phyloP scores from a whole-genome alignment of 1,139 yeast species.

The Cylindricascospora bacillispora region DNA sequence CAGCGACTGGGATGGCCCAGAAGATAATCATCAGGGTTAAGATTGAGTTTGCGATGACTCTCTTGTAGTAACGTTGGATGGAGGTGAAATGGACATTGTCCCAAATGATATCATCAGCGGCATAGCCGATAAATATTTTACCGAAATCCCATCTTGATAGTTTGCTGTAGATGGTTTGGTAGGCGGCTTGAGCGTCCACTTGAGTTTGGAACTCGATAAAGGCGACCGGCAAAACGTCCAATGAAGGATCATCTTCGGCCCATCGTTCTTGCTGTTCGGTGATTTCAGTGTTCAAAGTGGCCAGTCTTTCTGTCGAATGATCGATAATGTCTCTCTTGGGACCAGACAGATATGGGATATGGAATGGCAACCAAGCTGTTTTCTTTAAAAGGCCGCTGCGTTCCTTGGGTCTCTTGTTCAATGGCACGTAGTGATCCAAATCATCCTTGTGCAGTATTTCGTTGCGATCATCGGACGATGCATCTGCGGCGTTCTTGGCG shows the following conservation, averaged over 20 bases:
- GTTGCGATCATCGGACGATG: background rate
- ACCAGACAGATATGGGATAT: constrained; percentile 18
- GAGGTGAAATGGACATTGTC: constrained; percentile 46
- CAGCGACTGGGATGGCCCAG: constrained; percentile 83
- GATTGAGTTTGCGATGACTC: constrained; percentile 39
- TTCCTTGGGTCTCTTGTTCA: constrained; percentile 59
- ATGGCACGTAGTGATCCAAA: constrained; percentile 39
- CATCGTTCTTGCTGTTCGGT: constrained; percentile 35
- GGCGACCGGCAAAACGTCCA: constrained; percentile 39
- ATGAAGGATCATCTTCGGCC: constrained; percentile 23
- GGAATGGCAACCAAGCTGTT: constrained; percentile 6
- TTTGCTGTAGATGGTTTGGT: constrained; percentile 43
- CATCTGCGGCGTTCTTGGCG: constrained; percentile 14
- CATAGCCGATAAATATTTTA: constrained; percentile 43
- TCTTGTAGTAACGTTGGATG: constrained; percentile 42
- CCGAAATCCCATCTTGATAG: constrained; percentile 19
- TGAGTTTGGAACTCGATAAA: constrained; percentile 64
- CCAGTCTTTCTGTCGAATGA: constrained; percentile 42
- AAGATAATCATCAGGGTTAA: constrained; percentile 47
- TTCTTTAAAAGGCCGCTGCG: constrained; percentile 12
- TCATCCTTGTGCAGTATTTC: constrained; percentile 31
- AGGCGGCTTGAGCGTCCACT: constrained; percentile 58
- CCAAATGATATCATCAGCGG: constrained; percentile 58
- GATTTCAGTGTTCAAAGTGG: constrained; percentile 44
- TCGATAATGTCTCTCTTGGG: constrained; percentile 51